These are phyloP conservation scores for Pseudocercospora fuligena DNA, from an alignment of 2,329 filamentous ascomycete species.

Conservation along the genomic window DNA sequence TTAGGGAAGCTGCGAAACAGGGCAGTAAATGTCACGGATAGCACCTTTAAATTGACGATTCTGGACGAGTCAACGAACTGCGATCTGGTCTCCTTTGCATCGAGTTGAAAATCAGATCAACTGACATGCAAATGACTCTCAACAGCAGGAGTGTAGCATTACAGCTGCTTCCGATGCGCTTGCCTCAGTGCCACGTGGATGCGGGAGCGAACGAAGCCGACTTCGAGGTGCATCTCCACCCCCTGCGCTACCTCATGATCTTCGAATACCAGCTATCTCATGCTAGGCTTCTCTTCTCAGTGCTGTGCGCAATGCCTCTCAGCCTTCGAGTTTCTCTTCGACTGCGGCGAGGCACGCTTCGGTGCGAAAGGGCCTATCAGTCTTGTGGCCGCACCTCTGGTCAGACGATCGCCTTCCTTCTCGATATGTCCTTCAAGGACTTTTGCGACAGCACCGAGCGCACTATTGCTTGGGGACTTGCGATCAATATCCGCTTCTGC, in stretches of 20 bases:
- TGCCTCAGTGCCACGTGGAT: too few species aligned
- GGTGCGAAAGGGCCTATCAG: not conserved
- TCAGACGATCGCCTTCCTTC: not conserved
- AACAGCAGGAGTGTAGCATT: too few species aligned
- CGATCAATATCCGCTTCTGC: too few species aligned
- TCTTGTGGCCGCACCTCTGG: not conserved
- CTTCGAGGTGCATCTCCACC: too few species aligned
- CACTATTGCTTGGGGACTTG: too few species aligned
- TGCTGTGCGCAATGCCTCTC: not conserved
- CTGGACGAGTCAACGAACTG: not conserved
- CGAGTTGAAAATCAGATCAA: not conserved
- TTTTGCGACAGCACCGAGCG: too few species aligned
- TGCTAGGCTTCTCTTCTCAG: not conserved
- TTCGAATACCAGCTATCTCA: too few species aligned
- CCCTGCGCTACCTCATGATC: too few species aligned
- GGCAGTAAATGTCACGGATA: not conserved
- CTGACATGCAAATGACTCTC: not conserved
- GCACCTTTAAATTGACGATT: not conserved
- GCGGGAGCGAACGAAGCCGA: too few species aligned
- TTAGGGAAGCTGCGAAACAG: slow-evolving; percentile 11
- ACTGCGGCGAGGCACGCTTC: not conserved
- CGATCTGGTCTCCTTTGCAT: too few species aligned
- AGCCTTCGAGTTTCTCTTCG: not conserved
- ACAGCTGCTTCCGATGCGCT: too few species aligned
- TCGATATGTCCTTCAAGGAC: not conserved